Evolutionary conservation across 1,139 yeast genomes (phyloP).

Genomic region (Yamadazyma atlantica): DNA sequence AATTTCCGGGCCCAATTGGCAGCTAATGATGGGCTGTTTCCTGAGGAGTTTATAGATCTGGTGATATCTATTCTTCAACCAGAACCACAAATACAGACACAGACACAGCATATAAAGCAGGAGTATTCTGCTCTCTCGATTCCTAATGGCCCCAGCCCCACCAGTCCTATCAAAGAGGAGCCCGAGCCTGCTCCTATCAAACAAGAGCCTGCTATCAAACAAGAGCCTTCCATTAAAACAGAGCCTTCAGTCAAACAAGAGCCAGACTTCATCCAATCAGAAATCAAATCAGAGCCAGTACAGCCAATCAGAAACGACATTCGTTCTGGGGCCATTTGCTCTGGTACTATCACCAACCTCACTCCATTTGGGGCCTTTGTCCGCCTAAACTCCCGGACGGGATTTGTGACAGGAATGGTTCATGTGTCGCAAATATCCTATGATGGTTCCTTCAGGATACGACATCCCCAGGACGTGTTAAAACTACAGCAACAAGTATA

Average conservation of each 20-base stretch:
- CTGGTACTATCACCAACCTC: slow-evolving; percentile 60
- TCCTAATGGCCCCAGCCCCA: too few relatives aligned
- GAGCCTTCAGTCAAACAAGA: too few relatives aligned
- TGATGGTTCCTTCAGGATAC: slow-evolving; percentile 43
- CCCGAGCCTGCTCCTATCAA: slow-evolving; percentile 10
- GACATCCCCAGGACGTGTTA: slow-evolving; percentile 60
- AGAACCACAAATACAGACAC: not conserved
- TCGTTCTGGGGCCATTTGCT: slow-evolving; percentile 53
- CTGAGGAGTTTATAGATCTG: slow-evolving; percentile 41
- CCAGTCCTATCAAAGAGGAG: too few relatives aligned
- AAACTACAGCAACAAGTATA: slow-evolving; percentile 59
- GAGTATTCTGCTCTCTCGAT: slow-evolving; percentile 19
- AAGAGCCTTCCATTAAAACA: too few relatives aligned
- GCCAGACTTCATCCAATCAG: too few relatives aligned
- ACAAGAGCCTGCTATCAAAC: too few relatives aligned
- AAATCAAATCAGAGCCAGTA: too few relatives aligned
- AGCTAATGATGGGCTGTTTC: slow-evolving; percentile 63
- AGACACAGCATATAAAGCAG: too few relatives aligned
- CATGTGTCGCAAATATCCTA: slow-evolving; percentile 71
- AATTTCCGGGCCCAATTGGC: slow-evolving; percentile 24
- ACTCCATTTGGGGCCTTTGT: slow-evolving; percentile 82
- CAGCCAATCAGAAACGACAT: too few relatives aligned
- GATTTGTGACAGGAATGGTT: slow-evolving; percentile 57
- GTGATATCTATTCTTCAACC: slow-evolving; percentile 23
- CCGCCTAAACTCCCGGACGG: slow-evolving; percentile 20